A percentile compares a stretch with the other conserved stretches of the same genome.
These are phyloP conservation scores for Ogataea henricii DNA, from an alignment of 805 yeast genomes.

Conservation along the genomic window DNA sequence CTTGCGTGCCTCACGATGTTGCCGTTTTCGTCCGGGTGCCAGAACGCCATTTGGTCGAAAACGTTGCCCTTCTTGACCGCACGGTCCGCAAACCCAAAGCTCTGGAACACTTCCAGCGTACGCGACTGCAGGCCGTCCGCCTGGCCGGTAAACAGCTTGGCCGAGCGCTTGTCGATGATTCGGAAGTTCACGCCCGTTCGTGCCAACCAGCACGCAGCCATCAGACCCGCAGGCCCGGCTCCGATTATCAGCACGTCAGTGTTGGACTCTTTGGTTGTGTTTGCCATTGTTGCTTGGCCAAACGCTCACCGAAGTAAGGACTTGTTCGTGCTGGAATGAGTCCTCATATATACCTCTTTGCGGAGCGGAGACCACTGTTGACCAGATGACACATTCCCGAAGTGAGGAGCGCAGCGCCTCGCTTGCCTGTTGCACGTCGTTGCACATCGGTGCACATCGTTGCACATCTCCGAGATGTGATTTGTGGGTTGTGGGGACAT, in stretches of 20 bases:
- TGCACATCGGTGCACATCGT: no score
- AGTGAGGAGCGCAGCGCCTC: not conserved
- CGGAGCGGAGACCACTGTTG: not conserved
- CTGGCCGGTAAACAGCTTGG: slow-evolving; percentile 34
- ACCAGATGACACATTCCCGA: not conserved
- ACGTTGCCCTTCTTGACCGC: slow-evolving; percentile 31
- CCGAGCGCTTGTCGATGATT: slow-evolving; percentile 35
- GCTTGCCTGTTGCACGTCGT: no score
- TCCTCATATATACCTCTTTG: not conserved
- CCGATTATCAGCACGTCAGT: slow-evolving; percentile 40
- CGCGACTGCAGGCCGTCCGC: slow-evolving; percentile 39
- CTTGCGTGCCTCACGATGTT: slow-evolving; percentile 29
- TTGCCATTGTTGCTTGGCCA: slow-evolving; percentile 10
- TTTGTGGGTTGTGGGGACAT: no score
- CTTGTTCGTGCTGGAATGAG: no score
- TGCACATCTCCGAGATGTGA: no score
- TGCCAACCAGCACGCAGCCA: slow-evolving; percentile 36
- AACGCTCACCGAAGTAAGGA: no score
- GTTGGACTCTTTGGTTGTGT: slow-evolving; percentile 6
- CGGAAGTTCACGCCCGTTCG: slow-evolving; percentile 33
- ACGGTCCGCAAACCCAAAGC: slow-evolving; percentile 31
- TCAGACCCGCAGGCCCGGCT: slow-evolving; percentile 42
- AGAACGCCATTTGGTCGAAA: slow-evolving; percentile 35
- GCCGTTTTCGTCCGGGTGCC: slow-evolving; percentile 33
- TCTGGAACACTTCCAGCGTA: slow-evolving; percentile 33